Conservation (phyloP, 2,329 filamentous ascomycete genomes). For the Albifimbria verrucaria region DNA sequence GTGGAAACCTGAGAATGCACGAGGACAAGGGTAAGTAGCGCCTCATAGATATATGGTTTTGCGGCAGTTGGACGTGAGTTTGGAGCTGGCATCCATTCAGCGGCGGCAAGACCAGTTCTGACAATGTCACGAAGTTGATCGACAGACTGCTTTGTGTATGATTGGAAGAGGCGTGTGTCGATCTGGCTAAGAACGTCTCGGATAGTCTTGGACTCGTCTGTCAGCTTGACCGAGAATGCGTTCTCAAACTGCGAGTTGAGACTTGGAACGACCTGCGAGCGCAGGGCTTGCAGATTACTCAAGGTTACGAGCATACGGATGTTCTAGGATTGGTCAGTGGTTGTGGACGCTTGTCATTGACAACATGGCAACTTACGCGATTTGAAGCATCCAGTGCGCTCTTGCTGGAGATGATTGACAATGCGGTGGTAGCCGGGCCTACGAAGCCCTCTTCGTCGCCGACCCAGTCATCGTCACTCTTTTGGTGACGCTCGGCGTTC, state of each 20-base stretch:
- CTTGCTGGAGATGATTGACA: slow-evolving; percentile 36
- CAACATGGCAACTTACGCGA: slow-evolving; percentile 39
- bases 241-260: slow-evolving; percentile 93
- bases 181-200: slow-evolving; percentile 88
- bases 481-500: slow-evolving; percentile 77
- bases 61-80: slow-evolving; percentile 66
- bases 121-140: slow-evolving; percentile 68
- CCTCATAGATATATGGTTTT: slow-evolving; percentile 84
- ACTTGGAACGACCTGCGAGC: slow-evolving; percentile 76
- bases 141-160: slow-evolving; percentile 79
- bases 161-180: slow-evolving; percentile 84
- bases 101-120: slow-evolving; percentile 64
- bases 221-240: slow-evolving; percentile 88
- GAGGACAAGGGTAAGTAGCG: slow-evolving; percentile 79
- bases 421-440: slow-evolving; percentile 21
- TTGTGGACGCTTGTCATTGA: not conserved
- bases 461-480: slow-evolving; percentile 61
- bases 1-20: slow-evolving; percentile 88
- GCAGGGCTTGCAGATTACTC: slow-evolving; percentile 83
- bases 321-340: slow-evolving; percentile 54
- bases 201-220: slow-evolving; percentile 89
- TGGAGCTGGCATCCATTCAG: slow-evolving; percentile 66
- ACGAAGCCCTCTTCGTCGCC: slow-evolving; percentile 42
- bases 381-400: slow-evolving; percentile 53
- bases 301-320: slow-evolving; percentile 91